Percentiles rank a stretch among this genome's conserved stretches.
Evolutionary conservation across 2,329 filamentous ascomycete genomes (phyloP).

Genomic region (Cordyceps militaris): DNA sequence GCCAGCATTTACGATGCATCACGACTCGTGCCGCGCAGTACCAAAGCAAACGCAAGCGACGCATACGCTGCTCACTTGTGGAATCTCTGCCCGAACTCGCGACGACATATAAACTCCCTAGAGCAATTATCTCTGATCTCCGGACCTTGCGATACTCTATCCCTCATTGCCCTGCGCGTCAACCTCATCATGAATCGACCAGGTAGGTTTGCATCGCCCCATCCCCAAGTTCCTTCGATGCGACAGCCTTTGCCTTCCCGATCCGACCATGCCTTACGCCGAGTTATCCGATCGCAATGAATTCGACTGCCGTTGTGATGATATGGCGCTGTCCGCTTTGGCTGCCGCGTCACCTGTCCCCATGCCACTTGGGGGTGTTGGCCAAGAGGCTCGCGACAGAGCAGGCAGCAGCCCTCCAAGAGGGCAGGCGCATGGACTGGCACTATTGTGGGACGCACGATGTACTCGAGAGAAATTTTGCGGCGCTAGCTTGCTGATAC

Average conservation of each 20-base stretch:
- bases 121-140: neutral
- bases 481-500: neutral
- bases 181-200: slow-evolving; percentile 46
- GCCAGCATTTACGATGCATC: slow-evolving; percentile 14
- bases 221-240: neutral
- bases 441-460: neutral
- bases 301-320: neutral
- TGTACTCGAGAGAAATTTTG: neutral
- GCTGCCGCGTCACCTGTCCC: neutral
- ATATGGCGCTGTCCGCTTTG: neutral
- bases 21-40: neutral
- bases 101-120: neutral
- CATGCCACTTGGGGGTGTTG: neutral
- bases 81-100: neutral
- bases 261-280: neutral
- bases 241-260: neutral
- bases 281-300: neutral
- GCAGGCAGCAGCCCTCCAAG: neutral
- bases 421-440: neutral
- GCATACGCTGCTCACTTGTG: neutral
- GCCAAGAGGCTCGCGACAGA: neutral
- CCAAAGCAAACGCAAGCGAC: slow-evolving; percentile 8
- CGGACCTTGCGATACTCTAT: neutral
- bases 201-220: slow-evolving; percentile 40
- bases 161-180: neutral